Percentiles rank a stretch among this genome's conserved stretches.
Conservation (phyloP, 2,329 filamentous ascomycete genomes). For the Reticulascus tulasneorum region DNA sequence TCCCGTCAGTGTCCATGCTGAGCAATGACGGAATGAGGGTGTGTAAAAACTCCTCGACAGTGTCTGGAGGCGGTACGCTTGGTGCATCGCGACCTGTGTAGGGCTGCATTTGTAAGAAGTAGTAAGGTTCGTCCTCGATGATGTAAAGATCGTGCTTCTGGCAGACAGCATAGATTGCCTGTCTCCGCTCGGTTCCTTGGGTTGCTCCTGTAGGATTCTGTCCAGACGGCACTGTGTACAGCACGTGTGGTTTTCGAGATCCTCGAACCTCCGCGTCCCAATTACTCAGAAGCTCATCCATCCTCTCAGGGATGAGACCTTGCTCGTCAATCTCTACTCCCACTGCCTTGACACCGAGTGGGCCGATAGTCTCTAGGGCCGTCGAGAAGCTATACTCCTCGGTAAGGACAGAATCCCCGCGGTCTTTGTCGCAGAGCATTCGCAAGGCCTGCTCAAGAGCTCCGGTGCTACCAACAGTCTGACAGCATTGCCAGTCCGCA, state of each 20-base stretch:
- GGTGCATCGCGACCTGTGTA: conserved; percentile 56
- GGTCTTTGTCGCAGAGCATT: conserved; percentile 67
- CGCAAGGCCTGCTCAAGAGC: conserved; percentile 79
- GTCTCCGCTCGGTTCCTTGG: conserved; percentile 62
- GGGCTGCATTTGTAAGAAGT: conserved; percentile 84
- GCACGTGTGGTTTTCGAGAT: conserved; percentile 48
- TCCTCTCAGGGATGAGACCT: conserved; percentile 46
- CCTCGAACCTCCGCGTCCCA: conserved; percentile 46
- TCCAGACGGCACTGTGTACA: conserved; percentile 67
- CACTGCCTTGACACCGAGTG: conserved; percentile 48
- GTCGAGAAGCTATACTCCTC: conserved; percentile 91
- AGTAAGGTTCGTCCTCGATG: conserved; percentile 91
- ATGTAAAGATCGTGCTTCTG: conserved; percentile 84
- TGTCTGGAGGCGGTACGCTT: conserved; percentile 51
- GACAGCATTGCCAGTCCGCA: conserved; percentile 79
- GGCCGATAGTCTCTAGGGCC: conserved; percentile 53
- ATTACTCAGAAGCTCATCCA: conserved; percentile 46
- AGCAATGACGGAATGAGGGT: conserved; percentile 71
- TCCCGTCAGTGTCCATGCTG: conserved; percentile 78
- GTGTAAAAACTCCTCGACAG: conserved; percentile 69
- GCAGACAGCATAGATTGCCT: conserved; percentile 71
- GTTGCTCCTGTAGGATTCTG: conserved; percentile 92
- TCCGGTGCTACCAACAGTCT: conserved; percentile 83
- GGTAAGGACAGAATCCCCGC: conserved; percentile 74
- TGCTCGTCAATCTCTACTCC: conserved; percentile 50